Evolutionary conservation across 345 rosid species (phyloP), one percentile per base, ranked within the genome.

Genomic region (Eucalyptus leucophloia): DNA sequence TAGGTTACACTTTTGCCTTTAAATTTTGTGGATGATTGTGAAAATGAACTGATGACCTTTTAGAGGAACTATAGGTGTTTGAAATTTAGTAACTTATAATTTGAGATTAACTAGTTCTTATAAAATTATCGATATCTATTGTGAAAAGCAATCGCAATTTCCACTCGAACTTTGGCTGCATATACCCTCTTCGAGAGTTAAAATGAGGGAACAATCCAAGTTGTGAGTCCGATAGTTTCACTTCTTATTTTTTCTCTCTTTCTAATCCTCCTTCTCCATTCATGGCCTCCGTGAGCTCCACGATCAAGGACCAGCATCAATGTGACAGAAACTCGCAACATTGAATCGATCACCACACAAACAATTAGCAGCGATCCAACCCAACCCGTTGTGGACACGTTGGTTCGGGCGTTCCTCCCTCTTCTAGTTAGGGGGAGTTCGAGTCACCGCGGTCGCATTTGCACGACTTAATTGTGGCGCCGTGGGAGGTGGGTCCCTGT

Each of bases 91-190:
- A 15, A 65, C 40, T n/a, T 65, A 16, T 15, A 65, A 7, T 3
- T 56, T 2, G 21, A 65, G 11, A 65, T n/a, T 65, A n/a, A 4
- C 77, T 15, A 65, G 40, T n/a, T n/a, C 3, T n/a, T 65, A 15
- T 14, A 65, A n/a, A 65, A 65, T 62, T 62, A 12, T 12, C 0
- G 34, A 30, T 60, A 12, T 28, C 16, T 12, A 28, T 1, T 0
- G 0, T 28, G 40, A 16, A n/a, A 7, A 7, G 37, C 21, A 4
- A 65, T 15, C 3, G 0, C 11, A n/a, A 7, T n/a, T 65, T 65
- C 11, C 17, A 4, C 19, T n/a, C 3, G 1, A 62, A 62, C 34
- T 1, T 62, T 3, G 17, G 9, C 34, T 62, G 1, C 7, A 30
- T 28, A 6, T 6, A 6, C 69, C 17, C 9, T 28, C 3, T 56